phyloP scores from a whole-genome alignment of 768 basidiomycete genomes.

The Hypholoma fasciculare region DNA sequence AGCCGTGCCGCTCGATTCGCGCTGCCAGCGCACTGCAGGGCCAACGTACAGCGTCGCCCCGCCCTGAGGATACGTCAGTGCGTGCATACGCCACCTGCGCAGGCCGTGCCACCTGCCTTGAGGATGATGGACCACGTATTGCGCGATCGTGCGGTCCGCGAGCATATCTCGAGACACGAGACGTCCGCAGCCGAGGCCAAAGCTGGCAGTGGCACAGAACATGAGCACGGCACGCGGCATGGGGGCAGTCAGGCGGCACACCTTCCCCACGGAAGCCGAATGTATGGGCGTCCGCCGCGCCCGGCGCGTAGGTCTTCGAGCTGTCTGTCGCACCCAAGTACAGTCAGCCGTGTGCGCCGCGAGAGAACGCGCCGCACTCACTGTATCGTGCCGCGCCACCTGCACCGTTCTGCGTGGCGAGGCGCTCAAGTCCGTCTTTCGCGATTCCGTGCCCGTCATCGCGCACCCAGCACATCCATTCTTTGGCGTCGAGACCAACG shows the following conservation, averaged over 20 bases:
- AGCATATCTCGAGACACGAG: slow-evolving; percentile 78
- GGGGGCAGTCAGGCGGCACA: slow-evolving; percentile 23
- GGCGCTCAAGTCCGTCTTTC: slow-evolving; percentile 52
- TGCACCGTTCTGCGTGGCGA: slow-evolving; percentile 42
- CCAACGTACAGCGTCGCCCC: slow-evolving; percentile 70
- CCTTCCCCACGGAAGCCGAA: slow-evolving; percentile 97
- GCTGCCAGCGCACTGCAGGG: slow-evolving; percentile 71
- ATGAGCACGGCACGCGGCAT: background rate
- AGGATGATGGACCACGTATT: slow-evolving; percentile 77
- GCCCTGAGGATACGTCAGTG: slow-evolving; percentile 42
- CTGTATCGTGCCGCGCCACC: slow-evolving; percentile 58
- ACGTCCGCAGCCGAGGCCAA: slow-evolving; percentile 83
- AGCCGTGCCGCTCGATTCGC: slow-evolving; percentile 74
- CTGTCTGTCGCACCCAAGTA: slow-evolving; percentile 46
- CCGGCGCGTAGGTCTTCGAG: slow-evolving; percentile 64
- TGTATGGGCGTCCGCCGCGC: slow-evolving; percentile 52
- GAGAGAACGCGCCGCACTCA: slow-evolving; percentile 35
- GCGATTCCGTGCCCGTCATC: slow-evolving; percentile 85
- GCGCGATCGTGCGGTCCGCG: slow-evolving; percentile 61
- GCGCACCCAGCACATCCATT: slow-evolving; percentile 83
- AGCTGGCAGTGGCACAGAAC: slow-evolving; percentile 43
- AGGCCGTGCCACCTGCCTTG: slow-evolving; percentile 49
- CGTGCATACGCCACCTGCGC: background rate
- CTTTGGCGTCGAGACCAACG: slow-evolving; percentile 69
- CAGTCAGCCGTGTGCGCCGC: background rate